Percentiles rank a stretch among this genome's conserved stretches.
phyloP scores from a whole-genome alignment of 345 rosid genomes.

The Tarenaya hassleriana region DNA sequence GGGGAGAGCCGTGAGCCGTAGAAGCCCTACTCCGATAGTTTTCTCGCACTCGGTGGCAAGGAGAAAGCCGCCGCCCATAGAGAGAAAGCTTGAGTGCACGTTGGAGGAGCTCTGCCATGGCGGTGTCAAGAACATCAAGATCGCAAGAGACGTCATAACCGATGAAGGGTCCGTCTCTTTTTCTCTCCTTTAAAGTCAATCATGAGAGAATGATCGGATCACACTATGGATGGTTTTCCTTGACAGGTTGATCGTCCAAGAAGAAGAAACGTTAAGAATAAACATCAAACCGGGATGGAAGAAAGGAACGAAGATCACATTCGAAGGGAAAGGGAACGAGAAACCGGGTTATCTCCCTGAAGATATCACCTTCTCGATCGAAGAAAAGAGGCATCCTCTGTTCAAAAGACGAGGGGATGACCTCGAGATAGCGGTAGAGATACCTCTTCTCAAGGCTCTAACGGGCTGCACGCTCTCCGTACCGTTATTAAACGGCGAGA shows the following conservation, averaged over 20 bases:
- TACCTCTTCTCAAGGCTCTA: conserved; percentile 70
- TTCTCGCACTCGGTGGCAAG: conserved; percentile 60
- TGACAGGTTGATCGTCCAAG: conserved; percentile 46
- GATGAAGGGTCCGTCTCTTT: conserved; percentile 49
- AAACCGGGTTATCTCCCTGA: conserved; percentile 68
- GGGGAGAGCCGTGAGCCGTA: conserved; percentile 39
- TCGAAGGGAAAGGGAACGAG: conserved; percentile 84
- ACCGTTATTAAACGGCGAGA: conserved; percentile 60
- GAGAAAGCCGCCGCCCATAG: conserved; percentile 49
- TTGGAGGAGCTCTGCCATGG: conserved; percentile 74
- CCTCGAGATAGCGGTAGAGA: conserved; percentile 59
- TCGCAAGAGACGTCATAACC: conserved; percentile 49
- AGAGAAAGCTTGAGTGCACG: conserved; percentile 67
- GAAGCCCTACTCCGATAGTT: conserved; percentile 47
- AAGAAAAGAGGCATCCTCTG: conserved; percentile 56
- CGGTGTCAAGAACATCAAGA: conserved; percentile 47
- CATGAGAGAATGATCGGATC: no score
- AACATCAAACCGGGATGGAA: conserved; percentile 84
- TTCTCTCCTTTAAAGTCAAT: neutral
- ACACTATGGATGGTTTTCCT: neutral
- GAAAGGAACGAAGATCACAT: conserved; percentile 75
- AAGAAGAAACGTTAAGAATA: conserved; percentile 61
- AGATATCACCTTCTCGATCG: conserved; percentile 51
- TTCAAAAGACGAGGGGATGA: conserved; percentile 57
- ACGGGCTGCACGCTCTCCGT: conserved; percentile 65